Evolutionary conservation across 805 yeast species (phyloP), one percentile per base, ranked within the genome.

Genomic region (Metschnikowia koreensis): DNA sequence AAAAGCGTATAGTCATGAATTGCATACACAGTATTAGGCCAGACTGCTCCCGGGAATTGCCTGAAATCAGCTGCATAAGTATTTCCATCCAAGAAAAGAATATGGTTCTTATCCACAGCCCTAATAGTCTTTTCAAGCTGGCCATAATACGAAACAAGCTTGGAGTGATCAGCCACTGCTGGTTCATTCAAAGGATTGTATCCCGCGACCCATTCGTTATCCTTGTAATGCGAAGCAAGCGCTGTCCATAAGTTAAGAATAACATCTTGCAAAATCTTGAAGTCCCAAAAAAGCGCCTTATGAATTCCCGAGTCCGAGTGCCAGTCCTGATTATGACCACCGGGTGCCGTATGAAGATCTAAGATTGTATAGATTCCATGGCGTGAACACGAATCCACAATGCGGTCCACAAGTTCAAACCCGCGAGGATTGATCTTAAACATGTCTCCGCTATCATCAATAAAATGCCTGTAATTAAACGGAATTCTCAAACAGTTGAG

Each of bases 291-390:
- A 26, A 76, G 47, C 2, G 81, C 68, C 61, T 74, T 73, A 63
- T 77, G 80, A 56, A 75, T 66, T 3, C 71, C 75, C 0, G 77
- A 70, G 61, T 79, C 83, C 22, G 70, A 60, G 58, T 79, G 83
- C 83, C 82, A 79, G 58, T 75, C 82, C 64, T 77, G 82, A 60
- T 75, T 77, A 62, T 79, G 82, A 28, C 82, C 82, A 47, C 82
- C 83, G 13, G 82, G 82, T 22, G 63, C 68, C 12, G 81, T 68
- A 55, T 79, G 82, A 29, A 79, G 66, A 54, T 79, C 83, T 45
- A 79, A 66, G 48, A 79, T 69, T 42, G 79, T 72, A 59, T 78
- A 79, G 46, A 79, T 75, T 3, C 77, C 80, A 55, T 78, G 66
- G 50, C 67, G 68, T 28, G 81, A 61, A 59, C 82, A 77, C 29